phyloP scores from a whole-genome alignment of 1,284 basidiomycete species.

The Coniferiporia weirii region DNA sequence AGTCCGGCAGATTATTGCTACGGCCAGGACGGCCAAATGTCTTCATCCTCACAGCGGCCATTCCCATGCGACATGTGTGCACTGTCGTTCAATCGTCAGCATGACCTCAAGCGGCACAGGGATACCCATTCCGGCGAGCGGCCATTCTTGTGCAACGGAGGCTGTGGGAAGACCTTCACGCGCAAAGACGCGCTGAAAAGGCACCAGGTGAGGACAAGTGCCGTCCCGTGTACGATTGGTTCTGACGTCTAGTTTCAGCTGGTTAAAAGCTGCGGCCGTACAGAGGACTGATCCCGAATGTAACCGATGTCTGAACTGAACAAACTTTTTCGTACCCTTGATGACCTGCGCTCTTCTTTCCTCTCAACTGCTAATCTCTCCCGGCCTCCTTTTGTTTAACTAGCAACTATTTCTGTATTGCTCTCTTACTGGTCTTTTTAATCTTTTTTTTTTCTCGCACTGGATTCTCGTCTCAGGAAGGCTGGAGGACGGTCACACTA shows the following conservation, averaged over 20 bases:
- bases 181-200: conserved; percentile 77
- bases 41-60: conserved; percentile 61
- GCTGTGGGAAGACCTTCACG: conserved; percentile 78
- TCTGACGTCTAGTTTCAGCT: conserved; percentile 39
- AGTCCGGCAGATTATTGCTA: conserved; percentile 10
- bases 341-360: background rate
- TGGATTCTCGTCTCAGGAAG: background rate
- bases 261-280: conserved; percentile 70
- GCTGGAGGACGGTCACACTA: background rate
- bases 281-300: conserved; percentile 39
- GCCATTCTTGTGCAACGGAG: conserved; percentile 73
- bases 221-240: conserved; percentile 9
- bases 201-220: conserved; percentile 53
- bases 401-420: background rate
- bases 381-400: background rate
- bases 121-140: conserved; percentile 80
- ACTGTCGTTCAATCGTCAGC: conserved; percentile 77
- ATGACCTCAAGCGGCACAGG: conserved; percentile 74
- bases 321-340: background rate
- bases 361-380: background rate
- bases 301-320: conserved; percentile 31
- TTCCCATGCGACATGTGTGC: conserved; percentile 74
- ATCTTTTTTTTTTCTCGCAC: background rate
- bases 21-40: conserved; percentile 40
- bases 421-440: background rate